Evolutionary conservation across 352 stramenopile species (phyloP).

Genomic region (Saprolegnia parasitica): DNA sequence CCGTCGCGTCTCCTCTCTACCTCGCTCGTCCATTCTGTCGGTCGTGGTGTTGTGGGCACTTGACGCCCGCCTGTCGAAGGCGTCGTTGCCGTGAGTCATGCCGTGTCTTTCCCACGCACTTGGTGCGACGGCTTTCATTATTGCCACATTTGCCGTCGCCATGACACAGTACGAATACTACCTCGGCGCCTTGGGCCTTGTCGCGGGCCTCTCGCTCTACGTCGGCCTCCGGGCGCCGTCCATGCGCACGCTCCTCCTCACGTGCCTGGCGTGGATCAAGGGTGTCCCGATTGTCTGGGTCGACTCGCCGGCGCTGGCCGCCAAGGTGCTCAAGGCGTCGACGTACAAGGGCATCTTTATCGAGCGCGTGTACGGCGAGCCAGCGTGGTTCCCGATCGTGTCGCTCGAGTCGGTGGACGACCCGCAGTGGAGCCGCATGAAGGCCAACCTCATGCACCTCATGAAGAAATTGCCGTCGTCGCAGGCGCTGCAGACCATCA

Average conservation of each 20-base stretch:
- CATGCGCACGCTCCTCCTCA: constrained; percentile 10
- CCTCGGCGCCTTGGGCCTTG: neutral
- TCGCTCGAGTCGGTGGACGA: constrained; percentile 23
- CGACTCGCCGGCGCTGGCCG: constrained; percentile 2
- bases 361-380: constrained; percentile 11
- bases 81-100: neutral
- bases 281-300: constrained; percentile 26
- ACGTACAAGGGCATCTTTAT: constrained; percentile 24
- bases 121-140: neutral
- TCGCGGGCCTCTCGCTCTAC: neutral
- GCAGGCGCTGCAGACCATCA: constrained; percentile 5
- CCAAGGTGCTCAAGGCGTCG: constrained; percentile 24
- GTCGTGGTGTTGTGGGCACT: no score
- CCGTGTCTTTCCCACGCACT: neutral
- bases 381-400: constrained; percentile 9
- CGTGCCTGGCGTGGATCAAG: constrained; percentile 11
- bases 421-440: constrained; percentile 24
- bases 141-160: neutral
- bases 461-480: constrained; percentile 21
- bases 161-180: constrained; percentile 8
- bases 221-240: constrained; percentile 19
- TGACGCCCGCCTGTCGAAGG: no score
- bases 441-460: constrained; percentile 16
- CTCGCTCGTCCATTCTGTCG: no score
- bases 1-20: no score